Evolutionary conservation across 371 early-diverging fungal species (phyloP), one percentile per base, ranked within the genome.

Genomic region (Hamiltosporidium tvaerminnensis): DNA sequence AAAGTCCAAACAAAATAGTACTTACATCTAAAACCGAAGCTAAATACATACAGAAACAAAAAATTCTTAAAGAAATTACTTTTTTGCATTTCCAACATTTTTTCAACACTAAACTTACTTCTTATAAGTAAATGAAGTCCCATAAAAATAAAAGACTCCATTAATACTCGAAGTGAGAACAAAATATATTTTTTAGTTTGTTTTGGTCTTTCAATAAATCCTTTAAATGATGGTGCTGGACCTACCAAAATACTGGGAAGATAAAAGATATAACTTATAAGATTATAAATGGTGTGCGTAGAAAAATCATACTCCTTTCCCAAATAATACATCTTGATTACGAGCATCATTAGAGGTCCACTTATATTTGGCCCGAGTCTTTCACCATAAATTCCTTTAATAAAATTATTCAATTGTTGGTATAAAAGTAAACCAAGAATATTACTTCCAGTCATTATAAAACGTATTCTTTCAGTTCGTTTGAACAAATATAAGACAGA

Each of bases 1-100:
- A 64, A 69, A 53, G 55, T 14, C 73, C 73, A 73, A 14, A 48
- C 66, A 55, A 73, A 70, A 47, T 73, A 68, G 54, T 59, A 73
- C 58, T 66, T 62, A 58, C 33, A 34, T 38, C 70, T 59, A 33
- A 39, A 44, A 34, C 61, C 60, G 1, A 70, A 35, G 37, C 60
- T 64, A 33, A 55, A 67, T 14, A 65, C 37, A 35, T 66, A 65
- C n/a, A 69, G 14, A 63, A 35, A 2, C 56, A 53, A 10, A 7
- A 53, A 10, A 9, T 5, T 16, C 7, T 9, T 53, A 23, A 32
- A 53, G 10, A 53, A 7, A 53, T 44, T 14, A 14, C 44, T 44
- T 5, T 14, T 44, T 44, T 44, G 44, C 14, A 44, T 44, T 23
- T 23, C 23, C 23, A 23, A 23, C 14, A 44, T 44, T 44, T 44